Evolutionary conservation across 495 filamentous ascomycete species (phyloP), one percentile per base, ranked within the genome.

Genomic region (Aspergillus heteromorphus): DNA sequence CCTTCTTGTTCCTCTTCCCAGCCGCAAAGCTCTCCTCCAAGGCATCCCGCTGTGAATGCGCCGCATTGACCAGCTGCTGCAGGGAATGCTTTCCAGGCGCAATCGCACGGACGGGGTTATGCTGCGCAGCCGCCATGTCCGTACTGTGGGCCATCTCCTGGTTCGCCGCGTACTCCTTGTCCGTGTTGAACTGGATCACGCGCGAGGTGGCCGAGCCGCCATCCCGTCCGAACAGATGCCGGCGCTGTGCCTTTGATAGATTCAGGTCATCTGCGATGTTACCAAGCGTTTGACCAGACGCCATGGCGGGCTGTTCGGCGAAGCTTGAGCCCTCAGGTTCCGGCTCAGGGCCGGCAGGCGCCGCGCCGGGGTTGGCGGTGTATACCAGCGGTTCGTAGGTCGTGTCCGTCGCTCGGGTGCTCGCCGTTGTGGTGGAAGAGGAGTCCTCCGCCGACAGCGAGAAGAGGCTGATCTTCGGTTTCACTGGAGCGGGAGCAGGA

Each of bases 81-180:
- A 97, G 75, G 45, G 81, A 89, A 67, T 95, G 89, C 71, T 96
- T 95, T 45, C 89, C 91, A 1, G 89, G 84, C n/a, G 86, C 84
- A 64, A 97, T 88, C 5, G 87, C 73, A 54, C 88, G 83, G 19
- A 97, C 86, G 2, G 91, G 88, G 56, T 92, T 91, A 63, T 92
- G 89, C 53, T 83, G 82, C 11, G 80, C 67, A 13, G 84, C 82
- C 2, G 91, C 83, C 29, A 93, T 69, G 20, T 77, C 70, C 11
- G 73, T 70, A 40, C 68, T 29, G 18, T 64, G 60, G 7, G 65
- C 58, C 50, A 70, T 38, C 45, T 73, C 73, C 68, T 92, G 85
- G 68, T 97, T 97, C 51, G 85, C 79, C 14, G 77, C 82, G 72
- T 97, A 97, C 69, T 97, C 91, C 48, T 71, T 66, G 65, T 91